These are phyloP conservation scores for Fusarium sp. DNA, from an alignment of 2,329 filamentous ascomycete species.

Conservation along the genomic window DNA sequence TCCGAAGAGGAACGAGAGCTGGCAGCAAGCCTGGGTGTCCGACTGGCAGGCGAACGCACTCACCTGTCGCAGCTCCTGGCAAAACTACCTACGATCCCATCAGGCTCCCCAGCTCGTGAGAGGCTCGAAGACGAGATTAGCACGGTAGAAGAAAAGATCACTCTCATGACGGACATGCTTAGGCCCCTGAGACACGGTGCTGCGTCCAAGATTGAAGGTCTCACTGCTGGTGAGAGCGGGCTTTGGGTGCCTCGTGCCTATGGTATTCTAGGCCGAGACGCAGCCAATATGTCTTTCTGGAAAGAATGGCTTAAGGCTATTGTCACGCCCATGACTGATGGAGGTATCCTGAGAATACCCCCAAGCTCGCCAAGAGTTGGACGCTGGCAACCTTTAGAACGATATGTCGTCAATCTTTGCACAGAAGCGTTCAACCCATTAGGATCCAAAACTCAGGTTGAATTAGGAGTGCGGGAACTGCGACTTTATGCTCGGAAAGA, in stretches of 20 bases:
- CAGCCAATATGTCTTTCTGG: slow-evolving; percentile 89
- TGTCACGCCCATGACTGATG: slow-evolving; percentile 95
- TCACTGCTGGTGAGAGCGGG: slow-evolving; percentile 94
- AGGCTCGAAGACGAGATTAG: slow-evolving; percentile 93
- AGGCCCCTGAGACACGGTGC: slow-evolving; percentile 93
- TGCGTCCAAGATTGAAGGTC: slow-evolving; percentile 94
- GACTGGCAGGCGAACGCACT: slow-evolving; percentile 87
- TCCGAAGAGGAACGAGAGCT: slow-evolving; percentile 91
- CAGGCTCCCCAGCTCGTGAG: slow-evolving; percentile 85
- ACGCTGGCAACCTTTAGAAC: slow-evolving; percentile 94
- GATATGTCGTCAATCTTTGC: slow-evolving; percentile 96
- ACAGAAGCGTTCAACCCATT: slow-evolving; percentile 93
- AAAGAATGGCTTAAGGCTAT: slow-evolving; percentile 98
- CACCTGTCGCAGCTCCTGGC: slow-evolving; percentile 90
- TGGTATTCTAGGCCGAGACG: slow-evolving; percentile 88
- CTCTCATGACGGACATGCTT: slow-evolving; percentile 94
- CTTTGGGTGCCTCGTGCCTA: slow-evolving; percentile 96
- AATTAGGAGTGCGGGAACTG: slow-evolving; percentile 88
- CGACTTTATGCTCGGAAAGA: slow-evolving; percentile 94
- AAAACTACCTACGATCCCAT: slow-evolving; percentile 81
- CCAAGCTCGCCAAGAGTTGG: slow-evolving; percentile 90
- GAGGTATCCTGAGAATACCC: slow-evolving; percentile 83
- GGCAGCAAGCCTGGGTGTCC: slow-evolving; percentile 89
- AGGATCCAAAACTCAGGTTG: slow-evolving; percentile 94
- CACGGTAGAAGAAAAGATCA: slow-evolving; percentile 95